Conservation (phyloP, 2,329 filamentous ascomycete species). For the Talaromyces sp. region DNA sequence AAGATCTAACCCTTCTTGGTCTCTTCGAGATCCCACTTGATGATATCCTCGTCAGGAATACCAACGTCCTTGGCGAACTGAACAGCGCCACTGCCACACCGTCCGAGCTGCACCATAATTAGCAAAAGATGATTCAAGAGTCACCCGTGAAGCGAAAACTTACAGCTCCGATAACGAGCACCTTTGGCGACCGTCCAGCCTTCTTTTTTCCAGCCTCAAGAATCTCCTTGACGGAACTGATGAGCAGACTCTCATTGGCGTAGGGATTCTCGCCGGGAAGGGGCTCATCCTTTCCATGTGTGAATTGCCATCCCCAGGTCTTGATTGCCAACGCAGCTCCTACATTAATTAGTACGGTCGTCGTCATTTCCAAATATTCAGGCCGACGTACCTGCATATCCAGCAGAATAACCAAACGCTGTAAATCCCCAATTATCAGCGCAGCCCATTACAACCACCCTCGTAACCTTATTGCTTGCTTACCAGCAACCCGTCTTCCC, state of each 20-base stretch:
- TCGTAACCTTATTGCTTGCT: no score
- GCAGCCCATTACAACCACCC: no score
- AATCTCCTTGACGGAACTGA: slow-evolving; percentile 67
- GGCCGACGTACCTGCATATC: slow-evolving; percentile 54
- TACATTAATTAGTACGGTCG: slow-evolving; percentile 5
- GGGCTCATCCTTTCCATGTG: slow-evolving; percentile 59
- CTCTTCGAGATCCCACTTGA: slow-evolving; percentile 74
- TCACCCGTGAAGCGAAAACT: slow-evolving; percentile 23
- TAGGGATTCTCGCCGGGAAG: slow-evolving; percentile 56
- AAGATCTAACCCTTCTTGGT: slow-evolving; percentile 57
- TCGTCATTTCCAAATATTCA: background rate
- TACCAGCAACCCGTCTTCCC: slow-evolving; percentile 52
- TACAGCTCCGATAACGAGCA: slow-evolving; percentile 75
- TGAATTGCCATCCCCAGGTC: slow-evolving; percentile 78
- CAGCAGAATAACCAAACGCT: slow-evolving; percentile 61
- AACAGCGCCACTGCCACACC: slow-evolving; percentile 79
- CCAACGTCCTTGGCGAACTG: slow-evolving; percentile 73
- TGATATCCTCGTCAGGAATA: slow-evolving; percentile 62
- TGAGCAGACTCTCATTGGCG: slow-evolving; percentile 67
- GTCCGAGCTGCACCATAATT: slow-evolving; percentile 34
- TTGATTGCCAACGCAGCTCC: slow-evolving; percentile 69
- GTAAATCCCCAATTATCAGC: background rate
- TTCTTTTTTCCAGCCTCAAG: slow-evolving; percentile 63
- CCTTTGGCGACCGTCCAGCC: slow-evolving; percentile 62
- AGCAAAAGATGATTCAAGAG: no score